These are phyloP conservation scores for Porcisia deanei DNA, from an alignment of 208 protist genomes.

Conservation along the genomic window DNA sequence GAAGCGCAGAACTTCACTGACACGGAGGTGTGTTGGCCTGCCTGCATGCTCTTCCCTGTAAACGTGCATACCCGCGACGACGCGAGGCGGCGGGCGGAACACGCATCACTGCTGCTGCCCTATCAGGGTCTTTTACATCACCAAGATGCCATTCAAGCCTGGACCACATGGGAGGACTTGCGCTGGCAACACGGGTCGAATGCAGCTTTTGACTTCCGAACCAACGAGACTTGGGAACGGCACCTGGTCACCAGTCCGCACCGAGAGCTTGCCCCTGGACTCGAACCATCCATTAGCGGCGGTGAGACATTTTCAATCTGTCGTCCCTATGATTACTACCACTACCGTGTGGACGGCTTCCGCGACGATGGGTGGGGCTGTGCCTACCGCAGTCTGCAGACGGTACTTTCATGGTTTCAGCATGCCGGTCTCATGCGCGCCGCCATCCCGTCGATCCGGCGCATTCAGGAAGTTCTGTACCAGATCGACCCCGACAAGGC, in stretches of 20 bases:
- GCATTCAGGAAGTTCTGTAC: constrained; percentile 89
- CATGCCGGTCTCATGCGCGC: constrained; percentile 46
- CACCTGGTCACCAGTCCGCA: constrained; percentile 62
- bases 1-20: not conserved
- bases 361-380: constrained; percentile 96
- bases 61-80: constrained; percentile 54
- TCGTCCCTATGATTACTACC: constrained; percentile 94
- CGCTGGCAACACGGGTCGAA: not conserved
- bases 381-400: constrained; percentile 93
- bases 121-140: constrained; percentile 37
- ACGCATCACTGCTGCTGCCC: constrained; percentile 56
- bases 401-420: constrained; percentile 85
- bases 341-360: constrained; percentile 94
- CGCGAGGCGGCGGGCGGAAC: constrained; percentile 43
- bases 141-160: constrained; percentile 32
- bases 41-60: constrained; percentile 49
- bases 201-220: constrained; percentile 10
- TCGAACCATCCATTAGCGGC: constrained; percentile 29
- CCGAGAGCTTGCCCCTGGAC: constrained; percentile 24
- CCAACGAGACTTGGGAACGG: constrained; percentile 52
- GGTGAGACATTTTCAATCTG: constrained; percentile 53
- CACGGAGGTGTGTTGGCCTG: constrained; percentile 64
- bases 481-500: constrained; percentile 85
- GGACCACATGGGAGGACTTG: constrained; percentile 28
- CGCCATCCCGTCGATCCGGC: constrained; percentile 58